Conservation (phyloP, 1,139 yeast genomes). For the Wickerhamomyces sp. region DNA sequence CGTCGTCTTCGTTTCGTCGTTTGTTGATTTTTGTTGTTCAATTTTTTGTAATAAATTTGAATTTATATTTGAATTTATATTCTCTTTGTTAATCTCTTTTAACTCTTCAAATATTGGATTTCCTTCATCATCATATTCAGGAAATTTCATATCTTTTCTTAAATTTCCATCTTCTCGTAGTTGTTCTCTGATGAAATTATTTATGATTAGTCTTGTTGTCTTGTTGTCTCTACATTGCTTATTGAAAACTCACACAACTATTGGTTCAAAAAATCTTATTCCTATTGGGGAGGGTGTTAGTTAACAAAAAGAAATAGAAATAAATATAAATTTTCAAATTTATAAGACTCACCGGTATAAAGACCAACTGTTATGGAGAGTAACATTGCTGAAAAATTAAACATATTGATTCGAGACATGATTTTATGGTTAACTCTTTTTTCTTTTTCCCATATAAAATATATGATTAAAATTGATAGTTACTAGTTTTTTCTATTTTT, state of each 20-base stretch:
- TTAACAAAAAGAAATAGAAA: background rate
- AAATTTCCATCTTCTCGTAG: conserved; percentile 63
- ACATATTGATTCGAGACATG: conserved; percentile 32
- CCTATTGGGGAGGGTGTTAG: conserved; percentile 29
- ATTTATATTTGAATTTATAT: no score
- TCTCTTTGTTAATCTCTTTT: conserved; percentile 3
- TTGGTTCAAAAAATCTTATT: conserved; percentile 66
- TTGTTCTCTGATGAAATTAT: no score
- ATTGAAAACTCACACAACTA: conserved; percentile 49
- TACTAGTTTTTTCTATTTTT: background rate
- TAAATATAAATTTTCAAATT: background rate
- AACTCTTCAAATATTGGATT: conserved; percentile 27
- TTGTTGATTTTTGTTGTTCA: no score
- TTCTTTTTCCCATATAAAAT: no score
- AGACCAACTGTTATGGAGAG: conserved; percentile 36
- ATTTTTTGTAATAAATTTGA: no score
- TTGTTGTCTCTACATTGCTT: background rate
- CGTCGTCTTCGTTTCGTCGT: no score
- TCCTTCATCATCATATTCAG: conserved; percentile 40
- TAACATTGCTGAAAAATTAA: conserved; percentile 28
- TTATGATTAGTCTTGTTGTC: conserved; percentile 19
- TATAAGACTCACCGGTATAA: conserved; percentile 37
- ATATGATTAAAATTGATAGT: background rate
- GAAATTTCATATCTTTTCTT: conserved; percentile 51
- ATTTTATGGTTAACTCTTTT: background rate